A percentile compares a stretch with the other conserved stretches of the same genome.
Evolutionary conservation across 257 asterid species (phyloP).

Genomic region (Petunia axillaris): DNA sequence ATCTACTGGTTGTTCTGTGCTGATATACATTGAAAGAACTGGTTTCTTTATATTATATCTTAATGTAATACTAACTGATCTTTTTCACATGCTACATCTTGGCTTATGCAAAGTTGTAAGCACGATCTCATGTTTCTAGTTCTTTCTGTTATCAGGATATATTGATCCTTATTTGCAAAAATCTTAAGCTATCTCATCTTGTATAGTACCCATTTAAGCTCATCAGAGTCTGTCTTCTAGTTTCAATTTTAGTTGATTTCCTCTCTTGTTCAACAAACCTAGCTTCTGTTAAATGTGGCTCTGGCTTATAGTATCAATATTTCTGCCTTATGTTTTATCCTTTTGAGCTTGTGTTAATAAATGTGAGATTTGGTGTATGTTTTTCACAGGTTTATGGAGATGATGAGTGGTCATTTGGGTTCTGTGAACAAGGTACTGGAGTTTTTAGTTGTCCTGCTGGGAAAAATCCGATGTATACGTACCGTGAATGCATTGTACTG

Average conservation of each 20-base stretch:
- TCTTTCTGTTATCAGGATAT: constrained; percentile 1
- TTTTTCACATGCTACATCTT: background rate
- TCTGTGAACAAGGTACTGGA: constrained; percentile 94
- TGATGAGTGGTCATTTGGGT: constrained; percentile 99
- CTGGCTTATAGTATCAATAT: background rate
- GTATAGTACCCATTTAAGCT: constrained; percentile 7
- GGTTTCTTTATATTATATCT: background rate
- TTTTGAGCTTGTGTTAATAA: background rate
- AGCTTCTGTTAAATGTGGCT: background rate
- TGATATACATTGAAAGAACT: background rate
- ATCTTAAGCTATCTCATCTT: background rate
- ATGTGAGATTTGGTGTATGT: constrained; percentile 11
- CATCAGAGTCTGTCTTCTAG: background rate
- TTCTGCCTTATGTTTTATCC: background rate
- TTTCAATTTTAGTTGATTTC: background rate
- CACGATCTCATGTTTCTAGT: background rate
- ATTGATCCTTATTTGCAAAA: constrained; percentile 2
- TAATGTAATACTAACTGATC: background rate
- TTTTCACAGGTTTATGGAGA: constrained; percentile 63
- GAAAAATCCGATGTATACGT: constrained; percentile 93
- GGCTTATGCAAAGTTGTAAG: background rate
- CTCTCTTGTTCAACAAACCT: background rate
- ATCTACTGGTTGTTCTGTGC: background rate
- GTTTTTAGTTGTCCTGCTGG: constrained; percentile 89
- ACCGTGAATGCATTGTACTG: constrained; percentile 73